Evolutionary conservation across 495 filamentous ascomycete species (phyloP), one percentile per base, ranked within the genome.

Genomic region (Cercophora sp.): DNA sequence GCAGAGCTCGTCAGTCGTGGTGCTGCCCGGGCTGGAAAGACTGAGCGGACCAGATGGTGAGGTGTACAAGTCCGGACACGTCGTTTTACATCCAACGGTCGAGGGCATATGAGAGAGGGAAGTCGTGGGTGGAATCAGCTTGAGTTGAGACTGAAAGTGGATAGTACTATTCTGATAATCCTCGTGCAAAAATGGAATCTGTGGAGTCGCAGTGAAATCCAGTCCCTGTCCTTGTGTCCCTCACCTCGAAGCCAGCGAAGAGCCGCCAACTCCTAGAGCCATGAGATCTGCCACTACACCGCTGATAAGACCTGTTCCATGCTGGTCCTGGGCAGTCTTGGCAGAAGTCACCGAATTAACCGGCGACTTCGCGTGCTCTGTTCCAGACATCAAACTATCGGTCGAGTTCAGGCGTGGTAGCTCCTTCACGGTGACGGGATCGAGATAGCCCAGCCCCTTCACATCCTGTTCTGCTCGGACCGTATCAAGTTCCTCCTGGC

Each of bases 1-100:
- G 5, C 10, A 4, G 9, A 52, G 20, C 5, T 16, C n/a, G n/a
- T 8, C 8, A 15, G 34, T 52, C 2, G 50, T 52, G 25, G 37
- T 52, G 29, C 20, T 52, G 1, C 50, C 50, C 2, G 50, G 50
- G 26, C 15, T 52, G n/a, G 40, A 45, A 15, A 52, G 50, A 45
- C 35, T 25, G 11, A 52, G 50, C 39, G 31, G 19, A 18, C 18
- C 16, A 0, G 29, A 46, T 6, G 50, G 25, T 13, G 40, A 45
- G 50, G n/a, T 35, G 13, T 44, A 45, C 22, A 16, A 18, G n/a
- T 9, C 47, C 8, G 31, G 11, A 16, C 13, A 39, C 22, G 31
- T 49, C 16, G 5, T 49, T 24, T 19, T 39, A 8, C 31, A 39
- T 8, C 32, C 47, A 22, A 36, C 34, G 13, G 13, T 19, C 13